Base-by-base conservation (phyloP, 2,329 filamentous ascomycete genomes). In the Leptographium flavum region DNA sequence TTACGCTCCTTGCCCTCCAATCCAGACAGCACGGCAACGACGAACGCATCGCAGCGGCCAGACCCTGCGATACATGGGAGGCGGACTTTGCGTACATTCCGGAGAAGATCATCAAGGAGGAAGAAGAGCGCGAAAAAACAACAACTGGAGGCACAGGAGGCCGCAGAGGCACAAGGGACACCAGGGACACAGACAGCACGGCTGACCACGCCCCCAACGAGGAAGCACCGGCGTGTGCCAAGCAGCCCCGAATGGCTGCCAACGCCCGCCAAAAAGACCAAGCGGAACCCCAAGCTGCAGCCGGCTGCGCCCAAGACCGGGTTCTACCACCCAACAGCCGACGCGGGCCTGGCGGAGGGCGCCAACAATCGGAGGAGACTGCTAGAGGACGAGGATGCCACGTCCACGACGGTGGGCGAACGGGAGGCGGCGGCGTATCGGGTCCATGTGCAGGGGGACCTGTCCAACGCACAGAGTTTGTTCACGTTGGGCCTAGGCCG, bases 1-100 rank as follows among this genome's bases (percentile, higher is more conserved):
- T 61, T 41, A 55, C 39, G 14, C 33, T 61, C 5, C 35, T 60
- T 28, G 56, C 58, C 15, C 47, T 61, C 3, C 42, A 47, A 27
- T 21, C 31, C 28, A 45, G 17, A 31, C 48, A 35, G 9, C 53
- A 52, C 30, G 39, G 47, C 17, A 54, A 57, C 21, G 47, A 55
- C 13, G 53, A 55, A 28, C 50, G 51, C 9, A 28, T 31, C 32
- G 28, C 30, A n/a, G 50, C 48, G 2, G 49, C 15, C 1, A 6
- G 7, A 3, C 8, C 2, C 2, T 45, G 38, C 28, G 32, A 30
- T 1, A 39, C 5, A 35, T 47, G 46, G 46, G n/a, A 32, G 10
- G 42, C 42, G 4, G 46, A 47, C 15, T 45, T 45, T 6, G 14
- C n/a, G 9, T 7, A 10, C 2, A 23, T 47, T 2, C 6, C 45